These are phyloP conservation scores for Alternaria brassicicola DNA, from an alignment of 2,329 filamentous ascomycete genomes.

Conservation along the genomic window DNA sequence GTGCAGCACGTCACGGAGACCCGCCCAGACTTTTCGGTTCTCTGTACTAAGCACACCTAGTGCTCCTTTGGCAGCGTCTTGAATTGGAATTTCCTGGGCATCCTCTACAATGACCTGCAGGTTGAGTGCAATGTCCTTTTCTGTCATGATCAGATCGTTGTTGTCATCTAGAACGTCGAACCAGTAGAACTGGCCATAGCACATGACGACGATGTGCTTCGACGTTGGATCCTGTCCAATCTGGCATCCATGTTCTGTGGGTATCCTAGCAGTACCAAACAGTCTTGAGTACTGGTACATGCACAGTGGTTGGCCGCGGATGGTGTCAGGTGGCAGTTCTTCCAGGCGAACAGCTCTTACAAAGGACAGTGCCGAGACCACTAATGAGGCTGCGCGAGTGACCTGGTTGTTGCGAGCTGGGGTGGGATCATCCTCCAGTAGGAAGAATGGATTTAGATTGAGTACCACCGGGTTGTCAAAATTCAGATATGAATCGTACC, in stretches of 20 bases:
- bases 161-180: conserved; percentile 97
- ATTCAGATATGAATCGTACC: conserved; percentile 99
- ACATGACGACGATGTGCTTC: conserved; percentile 91
- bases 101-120: conserved; percentile 91
- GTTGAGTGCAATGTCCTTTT: conserved; percentile 90
- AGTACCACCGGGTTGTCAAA: conserved; percentile 97
- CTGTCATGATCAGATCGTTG: conserved; percentile 94
- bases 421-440: conserved; percentile 96
- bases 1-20: conserved; percentile 84
- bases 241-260: conserved; percentile 91
- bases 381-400: conserved; percentile 88
- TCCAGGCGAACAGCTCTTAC: conserved; percentile 91
- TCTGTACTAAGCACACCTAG: conserved; percentile 94
- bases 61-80: conserved; percentile 93
- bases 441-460: conserved; percentile 96
- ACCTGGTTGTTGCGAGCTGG: conserved; percentile 96
- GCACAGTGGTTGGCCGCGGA: conserved; percentile 83
- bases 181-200: conserved; percentile 97
- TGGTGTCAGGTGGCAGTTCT: conserved; percentile 85
- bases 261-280: conserved; percentile 92
- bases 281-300: conserved; percentile 98
- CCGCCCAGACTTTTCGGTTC: conserved; percentile 95
- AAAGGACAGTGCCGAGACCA: conserved; percentile 88
- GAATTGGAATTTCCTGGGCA: conserved; percentile 84
- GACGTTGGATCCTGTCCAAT: conserved; percentile 94